Base-by-base conservation (phyloP, 371 early-diverging fungal genomes). In the Actinomortierella ambigua region DNA sequence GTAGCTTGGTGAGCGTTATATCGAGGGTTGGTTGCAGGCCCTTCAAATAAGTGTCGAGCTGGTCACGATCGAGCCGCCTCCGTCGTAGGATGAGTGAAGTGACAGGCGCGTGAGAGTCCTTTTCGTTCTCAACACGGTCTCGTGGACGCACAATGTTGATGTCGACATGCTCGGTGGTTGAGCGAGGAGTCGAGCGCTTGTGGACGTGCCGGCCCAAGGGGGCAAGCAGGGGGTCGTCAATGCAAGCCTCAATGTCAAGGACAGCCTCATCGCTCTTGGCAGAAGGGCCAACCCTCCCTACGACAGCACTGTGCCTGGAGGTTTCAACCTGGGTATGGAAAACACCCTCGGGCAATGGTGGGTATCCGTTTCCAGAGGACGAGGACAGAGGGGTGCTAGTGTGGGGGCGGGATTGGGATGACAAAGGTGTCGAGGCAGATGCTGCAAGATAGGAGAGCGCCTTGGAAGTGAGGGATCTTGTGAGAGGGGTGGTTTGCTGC, bases 201-300 rank as follows among this genome's bases (percentile, higher is more conserved):
- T 73, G 59, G 7, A 85, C 81, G 61, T 86, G 86, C 23, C 64
- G 65, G 5, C 86, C 86, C 7, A 86, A 61, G 9, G 86, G 86
- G 8, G 86, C 86, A n/a, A 85, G 70, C 28, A 69, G 55, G 1
- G 86, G 86, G 56, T 84, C 68, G 57, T 86, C 86, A 50, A 86
- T 83, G 65, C 86, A 86, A 8, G 85, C 71, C 43, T 86, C 87
- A 65, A 86, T 86, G 69, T 86, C 87, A 50, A 80, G 57, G 22
- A 83, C 54, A 3, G 56, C 63, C 17, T 66, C 67, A 9, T 20
- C 18, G 29, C 39, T 22, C 9, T 60, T 60, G 5, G 53, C 7
- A 1, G 20, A 15, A 27, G 41, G 34, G 34, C 34, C 34, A 34
- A 11, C 11, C 11, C 34, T 34, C 7, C 11, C n/a, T n/a, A n/a